phyloP scores from a whole-genome alignment of 768 basidiomycete genomes.

The Pisolithus microcarpus region DNA sequence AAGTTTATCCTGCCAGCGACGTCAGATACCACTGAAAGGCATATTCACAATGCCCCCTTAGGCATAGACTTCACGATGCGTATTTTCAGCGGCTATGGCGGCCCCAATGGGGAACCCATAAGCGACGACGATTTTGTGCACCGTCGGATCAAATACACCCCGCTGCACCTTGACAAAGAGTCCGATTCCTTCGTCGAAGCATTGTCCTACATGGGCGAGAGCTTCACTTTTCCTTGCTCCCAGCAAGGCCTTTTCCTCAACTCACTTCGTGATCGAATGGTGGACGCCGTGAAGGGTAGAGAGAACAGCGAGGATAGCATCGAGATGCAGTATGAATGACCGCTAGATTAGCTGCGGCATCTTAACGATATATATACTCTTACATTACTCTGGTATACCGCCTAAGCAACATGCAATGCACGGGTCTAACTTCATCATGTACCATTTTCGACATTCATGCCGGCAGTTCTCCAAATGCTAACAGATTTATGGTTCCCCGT shows the following conservation, averaged over 20 bases:
- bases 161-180: slow-evolving; percentile 60
- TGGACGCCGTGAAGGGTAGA: slow-evolving; percentile 25
- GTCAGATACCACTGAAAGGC: neutral
- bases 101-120: slow-evolving; percentile 26
- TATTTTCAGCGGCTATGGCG: slow-evolving; percentile 34
- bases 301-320: slow-evolving; percentile 21
- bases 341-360: neutral
- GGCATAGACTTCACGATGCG: slow-evolving; percentile 57
- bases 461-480: slow-evolving; percentile 52
- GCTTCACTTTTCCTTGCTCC: slow-evolving; percentile 62
- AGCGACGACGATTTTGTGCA: slow-evolving; percentile 27
- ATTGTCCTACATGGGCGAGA: slow-evolving; percentile 52
- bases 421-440: slow-evolving; percentile 1
- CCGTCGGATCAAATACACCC: slow-evolving; percentile 46
- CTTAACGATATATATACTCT: slow-evolving; percentile 4
- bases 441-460: slow-evolving; percentile 19
- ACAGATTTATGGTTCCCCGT: slow-evolving; percentile 38
- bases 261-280: slow-evolving; percentile 49
- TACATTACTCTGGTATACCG: slow-evolving; percentile 10
- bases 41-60: slow-evolving; percentile 20
- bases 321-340: neutral
- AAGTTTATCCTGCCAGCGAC: neutral
- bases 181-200: slow-evolving; percentile 44
- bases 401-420: slow-evolving; percentile 4
- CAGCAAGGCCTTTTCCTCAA: slow-evolving; percentile 65